Base-by-base conservation (phyloP, 2,329 filamentous ascomycete species). In the Claviceps spartinae region DNA sequence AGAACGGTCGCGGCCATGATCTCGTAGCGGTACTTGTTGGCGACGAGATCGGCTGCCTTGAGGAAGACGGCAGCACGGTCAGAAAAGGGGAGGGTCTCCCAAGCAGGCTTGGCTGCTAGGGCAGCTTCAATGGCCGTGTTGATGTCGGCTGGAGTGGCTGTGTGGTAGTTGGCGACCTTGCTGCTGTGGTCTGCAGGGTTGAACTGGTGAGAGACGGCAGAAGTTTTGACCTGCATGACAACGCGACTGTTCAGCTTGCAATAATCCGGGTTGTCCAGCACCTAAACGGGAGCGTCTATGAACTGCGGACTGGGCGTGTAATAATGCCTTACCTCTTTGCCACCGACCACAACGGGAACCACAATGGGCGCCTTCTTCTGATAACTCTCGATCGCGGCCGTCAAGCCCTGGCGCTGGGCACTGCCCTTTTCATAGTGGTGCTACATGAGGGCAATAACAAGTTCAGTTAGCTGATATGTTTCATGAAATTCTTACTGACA, bases 1-100 rank as follows among this genome's bases (percentile, higher is more conserved):
- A 95, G 75, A 81, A 97, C 95, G 14, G 93, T 96, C 45, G 88
- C 82, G 7, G 93, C 91, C 86, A 97, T 95, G 61, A 98, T 81
- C 52, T 96, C 88, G 70, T 95, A 96, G 65, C 93, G 81, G 72
- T 98, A 97, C 73, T 97, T 97, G 57, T 80, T 86, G 51, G 86
- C 76, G 59, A 98, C 81, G 56, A 98, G 75, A 65, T 97, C 90
- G 37, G 91, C 91, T 3, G 93, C 91, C 77, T 96, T 96, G 63
- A 97, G 79, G 74, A 97, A 97, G 64, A 98, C 78, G 52, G 90
- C 86, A 13, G 91, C 91, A 51, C 91, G 82, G 70, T 97, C 91
- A 47, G 86, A 81, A 64, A 97, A 97, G 14, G 91, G 87, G 18
- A 94, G 75, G 5, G 78, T 75, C 63, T 91, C 89, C 91, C 93